Evolutionary conservation across 139 green algal genomes (phyloP), one percentile per base, ranked within the genome.

Genomic region (Axilococcus clingmanii): DNA sequence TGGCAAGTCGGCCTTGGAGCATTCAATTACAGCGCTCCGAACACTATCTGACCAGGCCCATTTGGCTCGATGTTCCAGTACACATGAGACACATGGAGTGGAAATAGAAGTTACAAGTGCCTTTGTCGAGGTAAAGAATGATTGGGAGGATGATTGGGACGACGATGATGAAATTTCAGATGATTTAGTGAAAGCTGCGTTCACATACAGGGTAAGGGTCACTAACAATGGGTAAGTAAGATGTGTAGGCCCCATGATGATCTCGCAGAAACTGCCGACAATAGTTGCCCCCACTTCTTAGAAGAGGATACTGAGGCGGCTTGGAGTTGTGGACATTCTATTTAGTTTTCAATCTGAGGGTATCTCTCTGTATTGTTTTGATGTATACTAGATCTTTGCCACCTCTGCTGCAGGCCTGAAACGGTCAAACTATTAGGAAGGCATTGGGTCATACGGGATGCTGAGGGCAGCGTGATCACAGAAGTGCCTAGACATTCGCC

Each of bases 381-480:
- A 16, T 36, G 14, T 2, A 41, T 44, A 44, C 48, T 40, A 20
- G n/a, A 6, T 16, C 17, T 48, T 29, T 4, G 3, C 29, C 17
- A 28, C 19, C 4, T 30, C 12, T 41, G 17, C 6, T 38, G 58
- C 49, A 72, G 63, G 1, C 17, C n/a, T 0, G 14, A 61, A 42
- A 59, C 48, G 4, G 61, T 74, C 38, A 61, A 72, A 46, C 34
- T 74, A 42, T 38, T 55, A 24, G 42, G 43, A 16, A 44, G 65
- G 61, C 65, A 74, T 41, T 74, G 65, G 65, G 16, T 60, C 25
- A 59, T 74, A 7, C 6, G 36, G 15, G 34, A 65, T 44, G 23
- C 7, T 7, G 4, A 29, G 27, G 65, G 65, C 4, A 20, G 29
- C 30, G 16, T 61, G 20, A 12, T 61, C 14, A 23, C 34, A 0